phyloP scores from a whole-genome alignment of 176 grass and related monocot genomes.

The Aegilops longissima region DNA sequence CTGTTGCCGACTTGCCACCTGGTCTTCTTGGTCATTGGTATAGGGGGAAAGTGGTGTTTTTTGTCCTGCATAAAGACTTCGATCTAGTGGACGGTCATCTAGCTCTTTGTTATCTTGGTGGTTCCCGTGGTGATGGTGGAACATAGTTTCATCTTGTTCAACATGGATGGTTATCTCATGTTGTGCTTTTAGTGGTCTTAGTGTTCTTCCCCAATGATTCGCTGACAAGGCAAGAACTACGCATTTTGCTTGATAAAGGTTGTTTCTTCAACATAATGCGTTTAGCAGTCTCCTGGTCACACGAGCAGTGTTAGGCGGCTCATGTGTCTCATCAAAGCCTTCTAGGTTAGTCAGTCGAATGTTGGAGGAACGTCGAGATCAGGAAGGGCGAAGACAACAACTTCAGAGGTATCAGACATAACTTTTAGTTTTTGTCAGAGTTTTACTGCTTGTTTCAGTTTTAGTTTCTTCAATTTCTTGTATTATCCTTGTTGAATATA shows the following conservation, averaged over 20 bases:
- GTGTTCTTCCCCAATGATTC: background rate
- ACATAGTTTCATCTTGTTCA: background rate
- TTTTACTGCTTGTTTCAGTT: background rate
- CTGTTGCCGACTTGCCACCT: background rate
- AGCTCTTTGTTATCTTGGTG: background rate
- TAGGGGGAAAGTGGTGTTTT: background rate
- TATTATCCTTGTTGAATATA: background rate
- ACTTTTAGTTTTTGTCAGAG: background rate
- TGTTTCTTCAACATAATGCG: background rate
- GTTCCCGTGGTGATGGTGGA: background rate
- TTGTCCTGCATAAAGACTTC: background rate
- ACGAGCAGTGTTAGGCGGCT: background rate
- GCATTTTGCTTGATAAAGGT: background rate
- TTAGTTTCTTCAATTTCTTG: background rate
- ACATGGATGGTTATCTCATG: background rate
- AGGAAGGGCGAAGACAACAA: background rate
- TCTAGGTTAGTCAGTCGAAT: background rate
- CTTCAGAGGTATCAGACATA: too few species aligned
- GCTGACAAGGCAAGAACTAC: background rate
- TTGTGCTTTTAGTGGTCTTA: background rate
- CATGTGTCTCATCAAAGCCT: background rate
- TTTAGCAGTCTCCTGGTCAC: background rate
- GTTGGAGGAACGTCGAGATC: background rate
- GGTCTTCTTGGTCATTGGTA: background rate
- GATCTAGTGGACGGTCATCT: background rate